A percentile compares a stretch with the other conserved stretches of the same genome.
Evolutionary conservation across 257 asterid genomes (phyloP).

Genomic region (Sherardia arvensis): DNA sequence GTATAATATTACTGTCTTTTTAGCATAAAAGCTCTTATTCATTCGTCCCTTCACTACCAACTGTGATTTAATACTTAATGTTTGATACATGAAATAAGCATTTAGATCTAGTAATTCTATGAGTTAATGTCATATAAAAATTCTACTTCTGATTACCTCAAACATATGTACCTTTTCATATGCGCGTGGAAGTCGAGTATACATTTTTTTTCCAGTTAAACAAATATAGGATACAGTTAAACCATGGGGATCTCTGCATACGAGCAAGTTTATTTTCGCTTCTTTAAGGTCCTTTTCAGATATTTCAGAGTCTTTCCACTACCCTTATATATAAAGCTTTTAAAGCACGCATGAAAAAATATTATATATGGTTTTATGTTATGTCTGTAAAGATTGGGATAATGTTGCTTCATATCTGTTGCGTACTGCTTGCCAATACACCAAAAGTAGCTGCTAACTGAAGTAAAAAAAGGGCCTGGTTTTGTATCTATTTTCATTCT

Average conservation of each 20-base stretch:
- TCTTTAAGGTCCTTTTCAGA: constrained; percentile 1
- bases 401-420: neutral
- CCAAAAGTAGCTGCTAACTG: neutral
- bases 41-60: neutral
- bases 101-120: neutral
- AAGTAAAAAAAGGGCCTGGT: neutral
- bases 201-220: neutral
- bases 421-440: neutral
- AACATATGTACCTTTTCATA: neutral
- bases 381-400: too few species aligned
- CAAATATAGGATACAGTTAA: neutral
- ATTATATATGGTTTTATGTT: neutral
- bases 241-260: neutral
- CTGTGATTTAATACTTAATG: neutral
- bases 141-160: neutral
- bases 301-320: too few species aligned
- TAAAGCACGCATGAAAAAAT: too few species aligned
- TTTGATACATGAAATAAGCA: neutral
- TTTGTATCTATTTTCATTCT: neutral
- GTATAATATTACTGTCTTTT: neutral
- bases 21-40: too few species aligned
- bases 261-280: neutral
- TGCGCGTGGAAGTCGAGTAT: neutral
- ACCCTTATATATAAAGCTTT: too few species aligned
- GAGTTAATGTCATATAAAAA: neutral